Conservation (phyloP, 371 early-diverging fungal species). For the Parasitella parasitica region DNA sequence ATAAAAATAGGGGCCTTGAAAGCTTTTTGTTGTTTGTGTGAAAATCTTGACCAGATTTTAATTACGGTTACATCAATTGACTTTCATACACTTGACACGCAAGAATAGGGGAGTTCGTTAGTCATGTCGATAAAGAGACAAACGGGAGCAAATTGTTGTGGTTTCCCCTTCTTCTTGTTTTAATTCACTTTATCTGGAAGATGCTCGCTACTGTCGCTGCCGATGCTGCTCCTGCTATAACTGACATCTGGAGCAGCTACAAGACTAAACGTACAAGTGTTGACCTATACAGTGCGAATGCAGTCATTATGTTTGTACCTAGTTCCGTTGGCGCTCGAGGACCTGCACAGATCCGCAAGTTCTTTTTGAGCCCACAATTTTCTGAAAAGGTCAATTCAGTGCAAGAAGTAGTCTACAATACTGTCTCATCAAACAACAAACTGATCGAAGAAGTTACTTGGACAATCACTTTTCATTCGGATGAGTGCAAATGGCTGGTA, state of each 20-base stretch:
- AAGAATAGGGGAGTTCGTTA: not conserved
- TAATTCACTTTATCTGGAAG: not conserved
- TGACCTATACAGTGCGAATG: slow-evolving; percentile 38
- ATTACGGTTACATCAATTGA: not conserved
- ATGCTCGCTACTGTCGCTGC: slow-evolving; percentile 14
- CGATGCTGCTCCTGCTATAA: not conserved
- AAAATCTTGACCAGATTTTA: not conserved
- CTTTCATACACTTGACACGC: not conserved
- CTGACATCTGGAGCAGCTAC: slow-evolving; percentile 29
- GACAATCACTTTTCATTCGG: slow-evolving; percentile 37
- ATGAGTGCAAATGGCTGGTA: slow-evolving; percentile 42
- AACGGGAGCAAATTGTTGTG: not conserved
- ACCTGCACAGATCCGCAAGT: slow-evolving; percentile 31
- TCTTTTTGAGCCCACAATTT: slow-evolving; percentile 34
- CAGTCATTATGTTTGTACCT: slow-evolving; percentile 43
- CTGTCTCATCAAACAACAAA: slow-evolving; percentile 18
- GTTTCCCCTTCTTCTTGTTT: slow-evolving; percentile 2
- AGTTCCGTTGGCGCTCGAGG: slow-evolving; percentile 38
- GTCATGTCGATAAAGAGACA: not conserved
- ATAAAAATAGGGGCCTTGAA: too few relatives aligned
- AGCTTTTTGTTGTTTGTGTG: not conserved
- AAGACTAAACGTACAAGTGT: slow-evolving; percentile 37
- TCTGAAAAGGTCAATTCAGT: slow-evolving; percentile 29
- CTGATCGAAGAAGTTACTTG: slow-evolving; percentile 47
- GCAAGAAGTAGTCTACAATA: slow-evolving; percentile 37